Conservation (phyloP, 768 basidiomycete genomes). For the Hysterangium stoloniferum region DNA sequence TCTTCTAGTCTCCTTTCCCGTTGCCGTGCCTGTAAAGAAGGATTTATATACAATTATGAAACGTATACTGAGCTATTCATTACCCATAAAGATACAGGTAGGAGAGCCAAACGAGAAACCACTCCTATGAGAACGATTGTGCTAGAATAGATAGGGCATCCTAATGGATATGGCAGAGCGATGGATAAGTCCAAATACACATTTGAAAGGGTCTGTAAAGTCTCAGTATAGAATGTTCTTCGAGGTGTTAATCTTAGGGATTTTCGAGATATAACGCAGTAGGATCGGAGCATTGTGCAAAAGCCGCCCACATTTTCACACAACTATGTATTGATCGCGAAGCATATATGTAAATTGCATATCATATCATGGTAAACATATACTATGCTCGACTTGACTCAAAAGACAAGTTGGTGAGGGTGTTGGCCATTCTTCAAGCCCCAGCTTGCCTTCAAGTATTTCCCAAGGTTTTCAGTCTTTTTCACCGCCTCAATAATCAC, state of each 20-base stretch:
- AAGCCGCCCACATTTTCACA: too few relatives aligned
- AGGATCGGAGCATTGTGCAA: not conserved
- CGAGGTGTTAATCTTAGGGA: not conserved
- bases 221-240: constrained; percentile 8
- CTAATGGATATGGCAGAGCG: constrained; percentile 64
- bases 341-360: too few relatives aligned
- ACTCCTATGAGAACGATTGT: constrained; percentile 68
- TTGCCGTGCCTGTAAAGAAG: constrained; percentile 49
- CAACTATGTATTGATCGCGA: too few relatives aligned
- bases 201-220: constrained; percentile 34
- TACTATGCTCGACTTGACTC: constrained; percentile 16
- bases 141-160: constrained; percentile 62
- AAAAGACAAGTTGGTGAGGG: constrained; percentile 93
- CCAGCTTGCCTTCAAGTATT: constrained; percentile 90
- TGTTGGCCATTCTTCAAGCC: constrained; percentile 95
- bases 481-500: constrained; percentile 76
- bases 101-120: constrained; percentile 44
- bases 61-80: constrained; percentile 16
- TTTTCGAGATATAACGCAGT: not conserved
- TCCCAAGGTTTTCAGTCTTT: constrained; percentile 83
- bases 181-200: constrained; percentile 71
- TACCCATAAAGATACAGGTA: constrained; percentile 77
- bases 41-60: not conserved
- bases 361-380: constrained; percentile 17
- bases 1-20: constrained; percentile 55